Evolutionary conservation across 371 early-diverging fungal species (phyloP), one percentile per base, ranked within the genome.

Genomic region (Smittium culicis): DNA sequence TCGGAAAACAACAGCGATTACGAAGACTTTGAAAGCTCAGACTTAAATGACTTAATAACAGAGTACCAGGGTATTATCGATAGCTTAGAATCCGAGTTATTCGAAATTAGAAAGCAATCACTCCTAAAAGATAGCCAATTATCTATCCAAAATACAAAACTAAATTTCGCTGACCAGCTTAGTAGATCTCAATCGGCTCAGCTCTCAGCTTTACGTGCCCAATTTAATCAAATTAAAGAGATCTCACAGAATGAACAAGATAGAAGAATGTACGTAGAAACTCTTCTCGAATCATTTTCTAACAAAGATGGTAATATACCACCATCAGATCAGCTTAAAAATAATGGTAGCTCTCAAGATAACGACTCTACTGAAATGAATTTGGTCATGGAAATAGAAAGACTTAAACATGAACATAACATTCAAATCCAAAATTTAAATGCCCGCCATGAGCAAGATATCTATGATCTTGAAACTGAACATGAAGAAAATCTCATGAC

Each of bases 201-300:
- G 61, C 69, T 76, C 25, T 68, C 68, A 32, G 58, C 74, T 27
- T 62, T 76, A 61, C 70, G 71, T 54, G 61, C 31, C 54, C 76
- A 76, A 68, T 65, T 76, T 14, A 54, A 61, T 1, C 70, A 69
- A 67, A 68, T 75, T 17, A 72, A 69, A 34, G 72, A 68, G 25
- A 71, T 69, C 2, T 71, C 68, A 20, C 56, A 67, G 35, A 73
- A 68, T 25, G 76, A 76, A 68, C 75, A 76, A 70, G 68, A 72
- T 68, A 62, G 67, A 45, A 71, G 79, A 17, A 59, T 72, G 34
- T 72, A 71, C 14, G 27, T 67, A n/a, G 73, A 70, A 58, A 69
- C 71, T 5, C 57, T 57, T 20, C 27, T 57, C 3, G 27, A 57
- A 57, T 27, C 57, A 16, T 27, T 27, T 8, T 57, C 57, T n/a